Conservation (phyloP, 1,139 yeast genomes). For the Nakaseomyces sp. region DNA sequence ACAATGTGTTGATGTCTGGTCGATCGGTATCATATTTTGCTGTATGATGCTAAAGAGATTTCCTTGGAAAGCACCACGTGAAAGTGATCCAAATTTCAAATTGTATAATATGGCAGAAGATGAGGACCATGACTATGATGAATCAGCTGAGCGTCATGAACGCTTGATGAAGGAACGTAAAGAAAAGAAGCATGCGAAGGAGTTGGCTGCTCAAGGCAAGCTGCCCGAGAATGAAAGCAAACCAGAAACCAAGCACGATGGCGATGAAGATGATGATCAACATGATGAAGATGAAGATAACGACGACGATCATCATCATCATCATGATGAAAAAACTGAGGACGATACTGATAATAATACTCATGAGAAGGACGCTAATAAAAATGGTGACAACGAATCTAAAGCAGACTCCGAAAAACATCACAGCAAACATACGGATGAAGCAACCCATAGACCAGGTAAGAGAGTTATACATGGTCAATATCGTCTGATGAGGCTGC, state of each 20-base stretch:
- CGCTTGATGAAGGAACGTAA: conserved; percentile 30
- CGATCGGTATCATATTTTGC: conserved; percentile 87
- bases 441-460: neutral
- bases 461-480: conserved; percentile 50
- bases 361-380: conserved; percentile 3
- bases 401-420: neutral
- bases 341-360: neutral
- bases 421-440: neutral
- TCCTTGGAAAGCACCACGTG: conserved; percentile 93
- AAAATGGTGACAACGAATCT: neutral
- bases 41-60: conserved; percentile 90
- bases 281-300: conserved; percentile 2
- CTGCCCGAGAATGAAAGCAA: neutral
- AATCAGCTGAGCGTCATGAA: conserved; percentile 41
- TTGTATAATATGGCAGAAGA: conserved; percentile 40
- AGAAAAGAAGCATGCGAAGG: conserved; percentile 12
- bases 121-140: conserved; percentile 37
- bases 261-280: neutral
- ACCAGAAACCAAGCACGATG: too few species aligned
- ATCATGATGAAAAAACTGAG: neutral
- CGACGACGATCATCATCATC: neutral
- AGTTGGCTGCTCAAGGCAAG: neutral
- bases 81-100: conserved; percentile 73
- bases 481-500: conserved; percentile 70
- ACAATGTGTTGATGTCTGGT: conserved; percentile 90